A percentile compares a stretch with the other conserved stretches of the same genome.
phyloP scores from a whole-genome alignment of 2,329 filamentous ascomycete species.

The Intubia oerlemansii region DNA sequence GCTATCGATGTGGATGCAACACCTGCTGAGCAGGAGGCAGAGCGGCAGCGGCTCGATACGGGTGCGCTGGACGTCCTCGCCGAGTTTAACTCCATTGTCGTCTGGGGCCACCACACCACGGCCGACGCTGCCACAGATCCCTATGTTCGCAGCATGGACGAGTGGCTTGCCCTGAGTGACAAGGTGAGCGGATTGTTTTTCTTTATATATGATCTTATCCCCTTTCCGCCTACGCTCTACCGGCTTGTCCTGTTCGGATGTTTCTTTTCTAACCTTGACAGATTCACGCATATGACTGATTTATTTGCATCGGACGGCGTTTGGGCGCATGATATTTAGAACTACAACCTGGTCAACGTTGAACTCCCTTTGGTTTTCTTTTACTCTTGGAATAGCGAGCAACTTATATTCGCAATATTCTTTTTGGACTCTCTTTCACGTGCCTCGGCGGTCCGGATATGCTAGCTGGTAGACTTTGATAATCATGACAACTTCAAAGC shows the following conservation, averaged over 20 bases:
- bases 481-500: no score
- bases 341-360: no score
- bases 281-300: slow-evolving; percentile 3
- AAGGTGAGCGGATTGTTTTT: slow-evolving; percentile 5
- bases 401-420: no score
- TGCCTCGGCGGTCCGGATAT: no score
- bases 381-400: no score
- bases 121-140: slow-evolving; percentile 41
- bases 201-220: no score
- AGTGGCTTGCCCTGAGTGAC: slow-evolving; percentile 60
- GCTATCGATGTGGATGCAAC: slow-evolving; percentile 17
- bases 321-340: no score
- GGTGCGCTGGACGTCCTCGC: slow-evolving; percentile 40
- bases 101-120: slow-evolving; percentile 66
- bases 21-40: slow-evolving; percentile 16
- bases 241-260: no score
- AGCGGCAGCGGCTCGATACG: slow-evolving; percentile 18
- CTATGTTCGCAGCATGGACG: slow-evolving; percentile 53
- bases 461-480: no score
- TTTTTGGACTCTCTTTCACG: no score
- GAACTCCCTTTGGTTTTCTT: no score
- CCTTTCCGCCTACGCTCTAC: no score
- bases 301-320: background rate
- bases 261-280: background rate
- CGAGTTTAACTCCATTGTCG: slow-evolving; percentile 50